Evolutionary conservation across 805 yeast species (phyloP).

Genomic region (Millerozyma miso): DNA sequence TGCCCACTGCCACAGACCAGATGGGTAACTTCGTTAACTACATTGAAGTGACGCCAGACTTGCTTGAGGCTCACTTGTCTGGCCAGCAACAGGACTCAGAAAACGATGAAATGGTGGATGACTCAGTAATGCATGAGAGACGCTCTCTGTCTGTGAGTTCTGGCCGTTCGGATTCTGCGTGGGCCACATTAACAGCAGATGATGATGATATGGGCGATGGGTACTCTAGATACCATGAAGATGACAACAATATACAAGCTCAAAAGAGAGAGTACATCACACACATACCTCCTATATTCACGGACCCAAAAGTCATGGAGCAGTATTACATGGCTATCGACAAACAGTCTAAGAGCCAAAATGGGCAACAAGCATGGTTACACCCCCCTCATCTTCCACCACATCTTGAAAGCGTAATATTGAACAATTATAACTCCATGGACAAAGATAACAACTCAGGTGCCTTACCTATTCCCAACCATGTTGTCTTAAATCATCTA

Average conservation of each 20-base stretch:
- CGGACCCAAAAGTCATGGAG: constrained; percentile 84
- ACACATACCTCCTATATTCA: constrained; percentile 77
- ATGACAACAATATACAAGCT: constrained; percentile 11
- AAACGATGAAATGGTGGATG: constrained; percentile 9
- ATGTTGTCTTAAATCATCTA: constrained; percentile 87
- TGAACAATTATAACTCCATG: constrained; percentile 59
- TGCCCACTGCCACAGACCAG: constrained; percentile 97
- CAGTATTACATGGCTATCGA: constrained; percentile 77
- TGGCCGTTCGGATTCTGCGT: constrained; percentile 51
- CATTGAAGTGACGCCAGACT: constrained; percentile 62
- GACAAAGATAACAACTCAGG: constrained; percentile 81
- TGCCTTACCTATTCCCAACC: constrained; percentile 90
- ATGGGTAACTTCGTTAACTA: constrained; percentile 95
- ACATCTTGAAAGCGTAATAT: constrained; percentile 87
- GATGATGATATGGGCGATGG: constrained; percentile 85
- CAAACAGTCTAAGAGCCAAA: constrained; percentile 55
- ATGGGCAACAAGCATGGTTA: constrained; percentile 58
- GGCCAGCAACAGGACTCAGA: constrained; percentile 16
- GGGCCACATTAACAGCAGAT: constrained; percentile 54
- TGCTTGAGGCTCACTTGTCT: constrained; percentile 25
- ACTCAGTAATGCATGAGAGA: constrained; percentile 8
- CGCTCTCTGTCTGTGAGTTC: constrained; percentile 30
- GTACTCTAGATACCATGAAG: constrained; percentile 69
- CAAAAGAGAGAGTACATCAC: constrained; percentile 46
- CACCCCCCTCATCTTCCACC: constrained; percentile 98